phyloP scores from a whole-genome alignment of 768 basidiomycete species.

The Pisolithus microcarpus region DNA sequence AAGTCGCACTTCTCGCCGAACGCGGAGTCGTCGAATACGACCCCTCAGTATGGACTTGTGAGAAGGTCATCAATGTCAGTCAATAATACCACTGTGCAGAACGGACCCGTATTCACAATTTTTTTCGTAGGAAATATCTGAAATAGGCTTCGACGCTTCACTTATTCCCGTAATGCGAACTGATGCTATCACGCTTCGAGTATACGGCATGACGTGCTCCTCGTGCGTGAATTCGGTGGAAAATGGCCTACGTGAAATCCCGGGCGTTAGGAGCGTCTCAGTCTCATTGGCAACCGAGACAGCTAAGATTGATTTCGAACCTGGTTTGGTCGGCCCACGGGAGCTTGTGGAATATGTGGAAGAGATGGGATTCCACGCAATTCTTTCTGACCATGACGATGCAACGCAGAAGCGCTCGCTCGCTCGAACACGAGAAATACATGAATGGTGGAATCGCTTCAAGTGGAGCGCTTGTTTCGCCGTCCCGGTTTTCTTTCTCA shows the following conservation, averaged over 20 bases:
- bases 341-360: conserved; percentile 84
- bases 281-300: conserved; percentile 74
- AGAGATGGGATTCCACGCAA: conserved; percentile 86
- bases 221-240: conserved; percentile 77
- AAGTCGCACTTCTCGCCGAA: conserved; percentile 96
- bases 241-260: conserved; percentile 54
- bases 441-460: conserved; percentile 82
- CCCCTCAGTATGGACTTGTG: conserved; percentile 67
- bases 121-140: conserved; percentile 70
- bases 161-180: conserved; percentile 57
- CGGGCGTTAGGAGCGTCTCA: conserved; percentile 66
- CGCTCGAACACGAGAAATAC: conserved; percentile 82
- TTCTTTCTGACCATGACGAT: conserved; percentile 73
- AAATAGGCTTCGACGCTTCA: conserved; percentile 87
- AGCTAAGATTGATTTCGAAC: conserved; percentile 71
- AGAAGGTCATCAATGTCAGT: conserved; percentile 65
- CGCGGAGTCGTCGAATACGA: conserved; percentile 90
- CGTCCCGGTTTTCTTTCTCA: conserved; percentile 87
- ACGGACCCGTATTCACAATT: conserved; percentile 3
- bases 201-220: conserved; percentile 90
- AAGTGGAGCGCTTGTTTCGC: conserved; percentile 71
- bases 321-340: conserved; percentile 63
- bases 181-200: conserved; percentile 65
- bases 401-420: conserved; percentile 82
- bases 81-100: background rate